Evolutionary conservation across 106 monocot species (phyloP).

Genomic region (Agapanthus africanus): DNA sequence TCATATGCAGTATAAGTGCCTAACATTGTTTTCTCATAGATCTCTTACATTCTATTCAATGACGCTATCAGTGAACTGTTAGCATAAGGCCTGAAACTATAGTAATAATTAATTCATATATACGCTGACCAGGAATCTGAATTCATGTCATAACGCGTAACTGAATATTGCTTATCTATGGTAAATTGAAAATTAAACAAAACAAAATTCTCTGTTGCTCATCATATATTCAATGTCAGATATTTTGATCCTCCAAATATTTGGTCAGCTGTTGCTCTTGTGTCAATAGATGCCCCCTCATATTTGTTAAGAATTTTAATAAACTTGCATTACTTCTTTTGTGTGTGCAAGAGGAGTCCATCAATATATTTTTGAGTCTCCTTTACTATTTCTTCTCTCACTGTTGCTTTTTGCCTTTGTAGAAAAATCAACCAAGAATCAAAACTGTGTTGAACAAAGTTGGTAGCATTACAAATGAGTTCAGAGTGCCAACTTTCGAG

Average conservation of each 20-base stretch:
- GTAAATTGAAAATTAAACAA: background rate
- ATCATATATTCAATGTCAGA: no score
- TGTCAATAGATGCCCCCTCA: no score
- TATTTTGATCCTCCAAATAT: no score
- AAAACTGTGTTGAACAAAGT: constrained; percentile 95
- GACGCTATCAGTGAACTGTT: background rate
- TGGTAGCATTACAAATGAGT: constrained; percentile 87
- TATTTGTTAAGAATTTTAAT: no score
- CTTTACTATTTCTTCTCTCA: background rate
- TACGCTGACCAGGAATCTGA: background rate
- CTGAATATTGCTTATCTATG: background rate
- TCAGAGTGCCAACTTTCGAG: constrained; percentile 91
- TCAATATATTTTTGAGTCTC: no score
- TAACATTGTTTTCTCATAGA: background rate
- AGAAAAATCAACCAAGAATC: constrained; percentile 98
- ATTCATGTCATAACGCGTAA: background rate
- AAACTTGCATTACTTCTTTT: no score
- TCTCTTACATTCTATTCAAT: background rate
- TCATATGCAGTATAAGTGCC: background rate
- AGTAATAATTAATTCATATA: background rate
- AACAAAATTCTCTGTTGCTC: no score
- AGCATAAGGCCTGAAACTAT: background rate
- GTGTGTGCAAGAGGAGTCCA: no score
- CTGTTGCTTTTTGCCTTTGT: constrained; percentile 15
- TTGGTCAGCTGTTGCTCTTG: no score